Percentiles rank a stretch among this genome's conserved stretches.
These are phyloP conservation scores for Sophora flavescens DNA, from an alignment of 306 rosid genomes.

Conservation along the genomic window DNA sequence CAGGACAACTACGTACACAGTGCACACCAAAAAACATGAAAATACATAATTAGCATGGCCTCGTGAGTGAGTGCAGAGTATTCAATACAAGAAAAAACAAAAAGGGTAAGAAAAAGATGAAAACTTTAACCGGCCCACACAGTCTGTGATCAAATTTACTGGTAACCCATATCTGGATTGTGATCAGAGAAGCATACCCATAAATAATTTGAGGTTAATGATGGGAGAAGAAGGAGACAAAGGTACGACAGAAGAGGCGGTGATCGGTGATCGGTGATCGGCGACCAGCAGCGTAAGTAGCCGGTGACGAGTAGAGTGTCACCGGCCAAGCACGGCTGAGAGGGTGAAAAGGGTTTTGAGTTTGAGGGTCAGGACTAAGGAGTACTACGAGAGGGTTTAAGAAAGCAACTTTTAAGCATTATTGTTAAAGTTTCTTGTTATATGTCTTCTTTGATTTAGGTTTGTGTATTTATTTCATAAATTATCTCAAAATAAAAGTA, in stretches of 20 bases:
- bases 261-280: conserved; percentile 30
- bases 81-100: not conserved
- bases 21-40: not conserved
- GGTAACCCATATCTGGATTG: not conserved
- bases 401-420: not conserved
- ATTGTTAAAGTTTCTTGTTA: no score
- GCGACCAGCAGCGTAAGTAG: not conserved
- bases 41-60: not conserved
- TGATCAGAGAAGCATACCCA: conserved; percentile 11
- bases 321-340: not conserved
- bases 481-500: no score
- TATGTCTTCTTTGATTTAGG: no score
- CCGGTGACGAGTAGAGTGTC: not conserved
- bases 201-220: not conserved
- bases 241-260: not conserved
- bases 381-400: conserved; percentile 21
- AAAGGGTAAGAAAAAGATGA: conserved; percentile 27
- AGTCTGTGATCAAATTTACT: not conserved
- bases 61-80: not conserved
- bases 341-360: conserved; percentile 24
- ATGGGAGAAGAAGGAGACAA: not conserved
- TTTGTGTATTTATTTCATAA: no score
- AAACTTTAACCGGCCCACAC: conserved; percentile 32
- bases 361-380: not conserved
- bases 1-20: not conserved